Evolutionary conservation across 208 protist species (phyloP).

Genomic region (Tetramitus jugosus): DNA sequence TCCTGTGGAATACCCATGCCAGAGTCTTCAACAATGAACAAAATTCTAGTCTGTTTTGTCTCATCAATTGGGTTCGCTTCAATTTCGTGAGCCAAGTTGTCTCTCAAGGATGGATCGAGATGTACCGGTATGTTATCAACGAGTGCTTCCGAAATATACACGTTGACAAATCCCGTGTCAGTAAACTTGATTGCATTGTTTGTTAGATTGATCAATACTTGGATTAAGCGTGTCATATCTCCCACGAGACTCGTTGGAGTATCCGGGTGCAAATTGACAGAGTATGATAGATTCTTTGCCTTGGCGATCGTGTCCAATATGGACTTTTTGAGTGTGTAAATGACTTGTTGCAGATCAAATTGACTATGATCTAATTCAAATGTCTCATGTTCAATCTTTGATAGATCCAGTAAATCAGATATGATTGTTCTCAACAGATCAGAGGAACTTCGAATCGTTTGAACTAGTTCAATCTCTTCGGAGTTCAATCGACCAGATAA

Average conservation of each 20-base stretch:
- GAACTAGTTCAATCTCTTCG: too few relatives aligned
- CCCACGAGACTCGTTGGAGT: conserved; percentile 19
- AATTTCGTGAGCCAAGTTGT: too few relatives aligned
- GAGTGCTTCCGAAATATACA: too few relatives aligned
- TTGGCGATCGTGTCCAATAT: conserved; percentile 6
- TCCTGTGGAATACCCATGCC: conserved; percentile 29
- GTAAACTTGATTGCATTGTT: conserved; percentile 36
- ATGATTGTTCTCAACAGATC: not conserved
- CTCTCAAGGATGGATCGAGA: too few relatives aligned
- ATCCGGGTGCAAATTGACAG: conserved; percentile 4
- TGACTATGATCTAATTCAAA: not conserved
- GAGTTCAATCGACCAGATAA: too few relatives aligned
- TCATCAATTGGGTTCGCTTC: too few relatives aligned
- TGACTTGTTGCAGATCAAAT: conserved; percentile 7
- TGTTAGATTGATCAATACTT: conserved; percentile 32
- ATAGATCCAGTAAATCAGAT: conserved; percentile 37
- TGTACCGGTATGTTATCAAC: too few relatives aligned
- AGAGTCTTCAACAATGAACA: conserved; percentile 29
- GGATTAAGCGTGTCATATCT: conserved; percentile 26
- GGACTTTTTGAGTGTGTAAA: conserved; percentile 7
- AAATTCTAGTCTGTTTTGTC: too few relatives aligned
- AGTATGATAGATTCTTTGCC: conserved; percentile 17
- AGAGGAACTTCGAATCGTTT: not conserved
- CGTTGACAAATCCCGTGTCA: conserved; percentile 9
- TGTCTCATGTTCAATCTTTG: conserved; percentile 22